Evolutionary conservation across 371 early-diverging fungal genomes (phyloP).

Genomic region (Mortierella sp.): DNA sequence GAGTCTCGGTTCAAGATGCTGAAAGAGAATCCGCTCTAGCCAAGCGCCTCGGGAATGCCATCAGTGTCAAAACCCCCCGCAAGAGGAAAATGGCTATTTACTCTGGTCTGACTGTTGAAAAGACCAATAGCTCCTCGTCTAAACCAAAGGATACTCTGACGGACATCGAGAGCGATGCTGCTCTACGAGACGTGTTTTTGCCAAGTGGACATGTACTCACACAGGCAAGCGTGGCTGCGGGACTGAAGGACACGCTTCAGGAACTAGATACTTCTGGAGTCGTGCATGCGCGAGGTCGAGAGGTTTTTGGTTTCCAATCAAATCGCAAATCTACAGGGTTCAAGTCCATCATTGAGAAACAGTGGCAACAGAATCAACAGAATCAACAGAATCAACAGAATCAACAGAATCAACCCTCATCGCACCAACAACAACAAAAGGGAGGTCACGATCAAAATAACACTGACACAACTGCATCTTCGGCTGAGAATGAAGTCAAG

Average conservation of each 20-base stretch:
- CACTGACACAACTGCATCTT: neutral
- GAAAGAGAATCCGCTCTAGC: conserved; percentile 60
- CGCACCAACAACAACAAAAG: conserved; percentile 7
- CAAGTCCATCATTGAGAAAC: conserved; percentile 31
- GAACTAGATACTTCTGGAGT: neutral
- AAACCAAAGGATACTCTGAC: conserved; percentile 9
- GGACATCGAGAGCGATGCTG: conserved; percentile 14
- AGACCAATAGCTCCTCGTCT: conserved; percentile 6
- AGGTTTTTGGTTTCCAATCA: conserved; percentile 53
- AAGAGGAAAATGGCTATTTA: conserved; percentile 21
- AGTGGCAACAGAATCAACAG: neutral
- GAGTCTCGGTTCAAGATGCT: conserved; percentile 51
- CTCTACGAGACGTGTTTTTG: conserved; percentile 45
- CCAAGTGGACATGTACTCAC: conserved; percentile 5
- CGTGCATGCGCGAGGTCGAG: conserved; percentile 29
- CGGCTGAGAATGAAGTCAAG: conserved; percentile 25
- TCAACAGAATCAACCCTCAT: neutral
- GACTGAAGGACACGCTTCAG: neutral
- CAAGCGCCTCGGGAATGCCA: conserved; percentile 20
- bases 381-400: neutral
- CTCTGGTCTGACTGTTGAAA: conserved; percentile 28
- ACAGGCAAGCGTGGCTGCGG: neutral
- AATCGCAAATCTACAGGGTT: conserved; percentile 26
- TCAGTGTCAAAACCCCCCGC: neutral
- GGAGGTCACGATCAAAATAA: neutral